Evolutionary conservation across 129 eudicot genomes (phyloP), one percentile per base, ranked within the genome.

Genomic region (Lactuca sativa): DNA sequence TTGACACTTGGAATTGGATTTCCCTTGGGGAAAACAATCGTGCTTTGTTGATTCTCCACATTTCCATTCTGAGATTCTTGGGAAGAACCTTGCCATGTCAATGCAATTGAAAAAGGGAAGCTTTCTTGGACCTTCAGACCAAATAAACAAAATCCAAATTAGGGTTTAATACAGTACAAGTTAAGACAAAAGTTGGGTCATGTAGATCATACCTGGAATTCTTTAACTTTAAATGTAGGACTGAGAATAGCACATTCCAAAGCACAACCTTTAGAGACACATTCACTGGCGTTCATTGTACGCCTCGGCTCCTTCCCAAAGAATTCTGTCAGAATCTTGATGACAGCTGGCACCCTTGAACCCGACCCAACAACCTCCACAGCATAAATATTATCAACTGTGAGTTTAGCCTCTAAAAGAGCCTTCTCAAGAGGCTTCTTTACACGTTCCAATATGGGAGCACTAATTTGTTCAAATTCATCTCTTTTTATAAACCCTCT

Each of bases 311-410:
- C 98, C 80, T 93, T 93, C 21, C 92, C 90, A 30, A 93, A 93
- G 69, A 85, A 93, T 61, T 93, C 96, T 0, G 96, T 81, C 87
- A 93, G 59, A 41, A 93, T 93, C 82, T 78, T 89, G 36, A 88
- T 75, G 5, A 88, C 72, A 7, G 96, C 96, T 51, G 97, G 96
- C 43, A 92, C 89, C 87, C 96, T 81, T 16, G 97, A 92, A 21
- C 89, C 92, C 33, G 98, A 93, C 59, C 97, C 97, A 48, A 92
- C 97, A 69, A 92, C 89, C 83, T 92, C 97, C 63, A 88, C 96
- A 34, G 97, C 82, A 77, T 92, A 86, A 55, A 92, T 92, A 65
- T 76, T 56, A 70, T 81, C 93, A 56, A 74, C 67, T 0, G 93
- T 74, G 7, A 91, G 82, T 33, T 90, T 86, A 62, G 97, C 96